Evolutionary conservation across 441 rosid species (phyloP).

Genomic region (Sinapis alba): DNA sequence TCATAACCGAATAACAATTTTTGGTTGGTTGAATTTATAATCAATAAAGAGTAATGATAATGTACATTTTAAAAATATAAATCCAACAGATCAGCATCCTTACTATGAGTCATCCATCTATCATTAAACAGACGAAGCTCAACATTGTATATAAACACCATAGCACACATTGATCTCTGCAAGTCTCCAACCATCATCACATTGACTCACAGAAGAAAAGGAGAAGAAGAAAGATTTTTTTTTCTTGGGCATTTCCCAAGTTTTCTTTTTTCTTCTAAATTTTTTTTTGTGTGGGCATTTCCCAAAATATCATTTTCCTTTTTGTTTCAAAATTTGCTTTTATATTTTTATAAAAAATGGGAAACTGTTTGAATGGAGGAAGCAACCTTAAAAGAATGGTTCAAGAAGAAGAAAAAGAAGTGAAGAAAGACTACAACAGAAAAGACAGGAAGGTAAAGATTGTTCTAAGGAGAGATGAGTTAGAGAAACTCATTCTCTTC

Average conservation of each 20-base stretch:
- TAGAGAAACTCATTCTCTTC: slow-evolving; percentile 61
- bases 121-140: slow-evolving; percentile 10
- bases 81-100: slow-evolving; percentile 38
- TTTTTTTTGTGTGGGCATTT: slow-evolving; percentile 21
- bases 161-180: slow-evolving; percentile 29
- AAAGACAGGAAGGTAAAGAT: slow-evolving; percentile 66
- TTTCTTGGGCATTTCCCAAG: slow-evolving; percentile 45
- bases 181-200: slow-evolving; percentile 25
- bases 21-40: slow-evolving; percentile 24
- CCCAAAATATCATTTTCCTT: slow-evolving; percentile 1
- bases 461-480: slow-evolving; percentile 72
- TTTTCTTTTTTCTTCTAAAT: slow-evolving; percentile 34
- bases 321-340: not conserved
- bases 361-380: slow-evolving; percentile 43
- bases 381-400: slow-evolving; percentile 18
- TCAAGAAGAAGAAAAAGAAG: slow-evolving; percentile 25
- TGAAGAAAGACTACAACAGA: slow-evolving; percentile 34
- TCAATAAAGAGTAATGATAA: slow-evolving; percentile 9
- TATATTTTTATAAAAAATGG: slow-evolving; percentile 25
- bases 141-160: slow-evolving; percentile 24
- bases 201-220: slow-evolving; percentile 17
- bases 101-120: slow-evolving; percentile 27
- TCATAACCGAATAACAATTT: slow-evolving; percentile 23
- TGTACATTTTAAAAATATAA: not conserved
- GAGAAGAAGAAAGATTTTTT: slow-evolving; percentile 29